These are phyloP conservation scores for Stephania cephalantha DNA, from an alignment of 164 flowering plant species.

Conservation along the genomic window DNA sequence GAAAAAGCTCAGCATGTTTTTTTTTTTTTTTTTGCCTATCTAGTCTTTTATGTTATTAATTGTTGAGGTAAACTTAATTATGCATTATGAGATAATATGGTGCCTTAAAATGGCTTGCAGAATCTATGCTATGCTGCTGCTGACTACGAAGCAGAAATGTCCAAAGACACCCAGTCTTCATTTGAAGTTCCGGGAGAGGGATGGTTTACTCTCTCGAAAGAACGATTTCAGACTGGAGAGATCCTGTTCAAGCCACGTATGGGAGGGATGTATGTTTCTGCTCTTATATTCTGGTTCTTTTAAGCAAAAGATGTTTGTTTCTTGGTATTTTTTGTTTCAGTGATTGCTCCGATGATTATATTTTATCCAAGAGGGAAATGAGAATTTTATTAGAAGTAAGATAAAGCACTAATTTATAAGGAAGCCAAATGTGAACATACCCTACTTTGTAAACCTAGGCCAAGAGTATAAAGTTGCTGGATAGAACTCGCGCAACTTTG, in stretches of 20 bases:
- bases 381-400: background rate
- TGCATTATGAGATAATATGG: conserved; percentile 7
- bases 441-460: too few species aligned
- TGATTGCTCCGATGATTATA: background rate
- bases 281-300: conserved; percentile 13
- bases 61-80: background rate
- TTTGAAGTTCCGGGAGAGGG: conserved; percentile 53
- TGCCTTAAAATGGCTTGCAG: conserved; percentile 32
- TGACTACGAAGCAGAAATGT: conserved; percentile 79
- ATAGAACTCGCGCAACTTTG: too few species aligned
- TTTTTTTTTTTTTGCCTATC: background rate
- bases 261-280: conserved; percentile 70
- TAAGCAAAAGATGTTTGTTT: background rate
- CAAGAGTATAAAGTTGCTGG: too few species aligned
- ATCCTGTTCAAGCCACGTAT: conserved; percentile 76
- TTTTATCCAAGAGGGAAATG: background rate
- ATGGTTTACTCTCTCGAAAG: conserved; percentile 65
- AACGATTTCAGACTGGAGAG: conserved; percentile 94
- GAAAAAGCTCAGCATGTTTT: background rate
- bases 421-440: background rate
- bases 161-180: conserved; percentile 65
- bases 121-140: conserved; percentile 85
- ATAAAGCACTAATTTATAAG: too few species aligned
- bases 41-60: background rate
- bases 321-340: background rate